phyloP scores from a whole-genome alignment of 352 stramenopile species.

The Phytophthora foliorum region DNA sequence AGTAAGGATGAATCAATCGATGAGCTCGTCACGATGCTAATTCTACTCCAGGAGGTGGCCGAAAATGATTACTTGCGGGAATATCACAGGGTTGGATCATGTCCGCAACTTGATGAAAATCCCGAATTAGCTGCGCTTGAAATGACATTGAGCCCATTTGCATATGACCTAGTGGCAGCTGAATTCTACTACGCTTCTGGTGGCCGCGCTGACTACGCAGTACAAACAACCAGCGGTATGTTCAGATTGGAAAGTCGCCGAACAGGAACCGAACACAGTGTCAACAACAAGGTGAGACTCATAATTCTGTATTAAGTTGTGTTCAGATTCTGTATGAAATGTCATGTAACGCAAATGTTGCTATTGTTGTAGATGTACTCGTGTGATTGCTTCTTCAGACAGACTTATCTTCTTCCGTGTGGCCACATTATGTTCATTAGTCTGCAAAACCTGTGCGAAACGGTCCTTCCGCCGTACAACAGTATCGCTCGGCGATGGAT shows the following conservation, averaged over 20 bases:
- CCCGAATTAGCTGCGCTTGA: slow-evolving; percentile 8
- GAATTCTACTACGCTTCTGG: slow-evolving; percentile 2
- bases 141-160: background rate
- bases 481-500: too few relatives aligned
- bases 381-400: too few relatives aligned
- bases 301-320: too few relatives aligned
- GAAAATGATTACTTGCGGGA: slow-evolving; percentile 14
- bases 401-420: too few relatives aligned
- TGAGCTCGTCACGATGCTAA: slow-evolving; percentile 6
- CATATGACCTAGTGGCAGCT: slow-evolving; percentile 1
- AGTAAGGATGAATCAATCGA: background rate
- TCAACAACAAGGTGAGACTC: slow-evolving; percentile 2
- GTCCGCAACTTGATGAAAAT: background rate
- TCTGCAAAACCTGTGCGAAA: too few relatives aligned
- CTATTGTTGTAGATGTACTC: too few relatives aligned
- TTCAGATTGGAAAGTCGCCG: background rate
- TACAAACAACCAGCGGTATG: background rate
- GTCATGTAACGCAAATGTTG: too few relatives aligned
- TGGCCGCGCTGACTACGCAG: slow-evolving; percentile 1
- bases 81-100: slow-evolving; percentile 8
- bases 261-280: background rate
- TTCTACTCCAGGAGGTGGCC: slow-evolving; percentile 11
- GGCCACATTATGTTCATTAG: too few relatives aligned
- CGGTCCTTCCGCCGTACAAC: too few relatives aligned
- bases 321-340: too few relatives aligned